Evolutionary conservation across 768 basidiomycete genomes (phyloP), one percentile per base, ranked within the genome.

Genomic region (Rhodosporidiobolus sp.): DNA sequence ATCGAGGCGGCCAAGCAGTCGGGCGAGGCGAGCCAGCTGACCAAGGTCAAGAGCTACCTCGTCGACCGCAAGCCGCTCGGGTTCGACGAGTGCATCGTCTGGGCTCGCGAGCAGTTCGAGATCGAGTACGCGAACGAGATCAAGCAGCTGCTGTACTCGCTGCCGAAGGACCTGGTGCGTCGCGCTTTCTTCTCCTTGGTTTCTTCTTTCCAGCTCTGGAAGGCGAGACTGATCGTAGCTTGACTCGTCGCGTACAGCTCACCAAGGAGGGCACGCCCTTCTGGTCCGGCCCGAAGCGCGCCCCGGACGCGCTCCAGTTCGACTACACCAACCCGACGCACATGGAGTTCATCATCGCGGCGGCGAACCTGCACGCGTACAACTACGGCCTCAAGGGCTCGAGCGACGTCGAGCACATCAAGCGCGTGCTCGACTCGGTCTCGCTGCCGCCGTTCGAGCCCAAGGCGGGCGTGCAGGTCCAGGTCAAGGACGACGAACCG

Each of bases 221-320:
- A 20, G 4, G 3, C 20, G 50, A 35, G 26, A 43, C 60, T 68
- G 32, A 59, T n/a, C 8, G 14, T 20, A 46, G n/a, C 2, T 9
- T 28, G 8, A 14, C 7, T 43, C 38, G 38, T 20, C 32, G 16
- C 22, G 43, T 53, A n/a, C 72, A 84, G 83, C 77, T 83, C 58
- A 94, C 94, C 14, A 92, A 87, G 78, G 89, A 88, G 28, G 96
- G 96, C 10, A 91, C 93, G 77, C 94, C 94, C 19, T 99, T 99
- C 86, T 99, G 96, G 96, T 94, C 92, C 77, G 93, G 94, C 28
- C 96, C 96, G 4, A 99, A 99, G 84, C 87, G 96, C 71, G 95
- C 94, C 12, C 96, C 96, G 20, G 93, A 97, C 60, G 85, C 95
- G 35, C 83, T 99, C 74, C 84, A 84, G 10, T 99, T 98, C 82